Percentiles rank a stretch among this genome's conserved stretches.
These are phyloP conservation scores for Panellus pusillus DNA, from an alignment of 768 basidiomycete genomes.

Conservation along the genomic window DNA sequence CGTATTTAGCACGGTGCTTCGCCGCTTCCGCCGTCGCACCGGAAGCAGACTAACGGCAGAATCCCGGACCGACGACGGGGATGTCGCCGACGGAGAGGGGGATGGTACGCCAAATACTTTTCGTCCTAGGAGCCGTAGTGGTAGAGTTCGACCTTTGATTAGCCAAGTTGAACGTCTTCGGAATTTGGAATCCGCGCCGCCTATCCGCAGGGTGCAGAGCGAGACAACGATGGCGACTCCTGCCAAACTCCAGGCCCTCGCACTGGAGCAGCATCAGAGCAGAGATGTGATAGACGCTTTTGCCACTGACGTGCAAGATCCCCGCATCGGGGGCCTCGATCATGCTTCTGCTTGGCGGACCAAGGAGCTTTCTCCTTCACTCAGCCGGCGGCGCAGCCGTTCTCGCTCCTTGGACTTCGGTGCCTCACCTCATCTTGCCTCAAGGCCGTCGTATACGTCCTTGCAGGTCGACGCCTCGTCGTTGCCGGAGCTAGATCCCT, in stretches of 20 bases:
- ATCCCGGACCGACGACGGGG: constrained; percentile 54
- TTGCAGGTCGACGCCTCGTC: constrained; percentile 27
- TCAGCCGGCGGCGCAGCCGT: constrained; percentile 45
- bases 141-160: constrained; percentile 40
- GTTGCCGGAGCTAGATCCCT: constrained; percentile 41
- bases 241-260: constrained; percentile 35
- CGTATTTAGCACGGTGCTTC: constrained; percentile 87
- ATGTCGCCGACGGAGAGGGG: constrained; percentile 43
- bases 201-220: constrained; percentile 66
- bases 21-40: constrained; percentile 62
- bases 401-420: constrained; percentile 38
- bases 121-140: constrained; percentile 26
- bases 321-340: constrained; percentile 15
- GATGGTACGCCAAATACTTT: constrained; percentile 18
- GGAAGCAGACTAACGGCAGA: constrained; percentile 38
- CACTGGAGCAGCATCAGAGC: constrained; percentile 34
- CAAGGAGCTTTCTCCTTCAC: constrained; percentile 31
- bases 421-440: constrained; percentile 25
- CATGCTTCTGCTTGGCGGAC: constrained; percentile 23
- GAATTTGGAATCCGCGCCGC: constrained; percentile 39
- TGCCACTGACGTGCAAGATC: constrained; percentile 42
- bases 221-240: constrained; percentile 49
- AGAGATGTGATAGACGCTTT: constrained; percentile 37
- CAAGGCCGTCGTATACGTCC: constrained; percentile 25
- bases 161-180: constrained; percentile 41